Percentiles rank a stretch among this genome's conserved stretches.
Evolutionary conservation across 208 protist species (phyloP).

Genomic region (Trichomonas tenax): DNA sequence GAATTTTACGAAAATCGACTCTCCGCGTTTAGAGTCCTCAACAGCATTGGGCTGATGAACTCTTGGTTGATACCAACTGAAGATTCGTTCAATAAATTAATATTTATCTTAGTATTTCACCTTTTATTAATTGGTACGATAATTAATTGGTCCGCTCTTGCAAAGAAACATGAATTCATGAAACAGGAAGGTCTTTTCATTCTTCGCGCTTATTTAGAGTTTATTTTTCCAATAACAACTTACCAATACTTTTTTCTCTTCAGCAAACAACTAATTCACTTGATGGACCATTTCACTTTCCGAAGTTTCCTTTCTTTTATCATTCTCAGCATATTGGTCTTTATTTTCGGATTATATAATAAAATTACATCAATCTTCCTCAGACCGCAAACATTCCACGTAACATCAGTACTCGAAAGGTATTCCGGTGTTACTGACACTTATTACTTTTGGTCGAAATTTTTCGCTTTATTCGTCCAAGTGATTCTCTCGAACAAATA

Average conservation of each 20-base stretch:
- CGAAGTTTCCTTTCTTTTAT: neutral
- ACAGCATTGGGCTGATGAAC: neutral
- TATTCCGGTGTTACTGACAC: neutral
- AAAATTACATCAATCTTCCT: neutral
- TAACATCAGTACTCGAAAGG: neutral
- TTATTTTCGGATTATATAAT: neutral
- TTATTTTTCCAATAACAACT: neutral
- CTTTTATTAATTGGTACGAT: neutral
- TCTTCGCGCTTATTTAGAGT: neutral
- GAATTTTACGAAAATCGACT: neutral
- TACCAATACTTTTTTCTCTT: neutral
- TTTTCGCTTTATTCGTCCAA: neutral
- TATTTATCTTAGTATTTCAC: neutral
- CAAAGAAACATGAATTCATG: neutral
- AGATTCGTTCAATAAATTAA: neutral
- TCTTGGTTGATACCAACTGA: neutral
- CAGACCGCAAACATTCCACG: neutral
- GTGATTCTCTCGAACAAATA: neutral
- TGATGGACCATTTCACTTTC: neutral
- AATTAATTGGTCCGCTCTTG: neutral
- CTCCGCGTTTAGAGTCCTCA: neutral
- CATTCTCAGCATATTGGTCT: neutral
- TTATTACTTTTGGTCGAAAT: neutral
- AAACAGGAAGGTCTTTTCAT: neutral
- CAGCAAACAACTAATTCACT: neutral